Evolutionary conservation across 2,329 filamentous ascomycete species (phyloP), one percentile per base, ranked within the genome.

Genomic region (Diaporthe sp.): DNA sequence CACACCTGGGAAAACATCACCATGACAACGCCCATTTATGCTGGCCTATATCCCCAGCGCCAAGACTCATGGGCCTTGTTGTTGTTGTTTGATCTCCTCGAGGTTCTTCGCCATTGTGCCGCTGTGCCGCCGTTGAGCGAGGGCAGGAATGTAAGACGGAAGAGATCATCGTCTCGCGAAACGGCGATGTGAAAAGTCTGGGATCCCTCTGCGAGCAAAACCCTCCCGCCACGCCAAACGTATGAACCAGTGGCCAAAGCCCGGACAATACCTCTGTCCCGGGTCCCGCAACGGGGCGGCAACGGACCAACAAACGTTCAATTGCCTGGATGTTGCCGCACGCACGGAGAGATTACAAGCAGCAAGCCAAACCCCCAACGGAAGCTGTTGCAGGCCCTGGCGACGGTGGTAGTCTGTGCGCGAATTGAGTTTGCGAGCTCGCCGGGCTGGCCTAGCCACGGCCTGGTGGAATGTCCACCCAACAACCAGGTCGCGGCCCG

Each of bases 1-100:
- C 50, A 58, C 55, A 37, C 53, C 53, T 30, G 9, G 30, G 22
- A 35, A 51, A 8, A 72, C 42, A 72, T 75, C 71, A 56, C 71
- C 71, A 73, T 75, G 71, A 70, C 70, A 70, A 75, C 73, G n/a
- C 19, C 32, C 39, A 37, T 35, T 61, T 61, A 56, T 61, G 44
- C 42, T 68, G 37, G 47, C 32, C 32, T 39, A 30, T 53, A 68
- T 51, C n/a, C 63, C 63, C 47, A 51, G 32, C 17, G 63, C 63
- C 63, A 68, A 68, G 63, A 15, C 63, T 53, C 47, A 27, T 39
- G n/a, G 19, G 44, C 63, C 63, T 68, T 37, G 32, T 12, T 68
- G 13, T 53, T 53, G 44, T 66, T 66, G 63, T 68, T 68, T 68
- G 63, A 68, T 68, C 63, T 27, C 63, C 63, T 53, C 47, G 63